phyloP scores from a whole-genome alignment of 2,329 filamentous ascomycete genomes.

The Microascus cirrosus region DNA sequence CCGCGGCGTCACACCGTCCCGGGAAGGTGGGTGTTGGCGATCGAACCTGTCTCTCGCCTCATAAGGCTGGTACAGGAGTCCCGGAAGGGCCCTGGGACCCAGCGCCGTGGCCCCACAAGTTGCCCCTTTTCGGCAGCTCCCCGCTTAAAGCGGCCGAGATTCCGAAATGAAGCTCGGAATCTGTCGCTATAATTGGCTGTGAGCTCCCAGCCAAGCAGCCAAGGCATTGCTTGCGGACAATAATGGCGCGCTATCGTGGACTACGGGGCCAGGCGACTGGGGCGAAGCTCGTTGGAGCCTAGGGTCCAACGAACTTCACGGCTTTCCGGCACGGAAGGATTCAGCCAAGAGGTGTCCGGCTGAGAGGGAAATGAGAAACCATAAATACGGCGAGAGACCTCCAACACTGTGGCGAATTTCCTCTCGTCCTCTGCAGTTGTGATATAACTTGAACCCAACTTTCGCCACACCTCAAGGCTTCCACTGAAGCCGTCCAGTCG shows the following conservation, averaged over 20 bases:
- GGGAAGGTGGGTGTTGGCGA: too few species aligned
- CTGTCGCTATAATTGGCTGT: neutral
- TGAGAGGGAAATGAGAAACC: neutral
- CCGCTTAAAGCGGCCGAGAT: neutral
- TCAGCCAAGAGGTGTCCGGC: neutral
- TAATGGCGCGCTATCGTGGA: neutral
- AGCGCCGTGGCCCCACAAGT: neutral
- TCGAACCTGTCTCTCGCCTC: neutral
- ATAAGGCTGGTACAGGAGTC: neutral
- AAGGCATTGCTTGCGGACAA: neutral
- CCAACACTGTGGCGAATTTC: neutral
- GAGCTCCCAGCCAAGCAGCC: neutral
- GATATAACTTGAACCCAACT: neutral
- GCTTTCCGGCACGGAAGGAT: neutral
- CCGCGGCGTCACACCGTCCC: too few species aligned
- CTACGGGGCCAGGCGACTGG: neutral
- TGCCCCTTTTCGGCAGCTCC: neutral
- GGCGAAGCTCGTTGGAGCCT: neutral
- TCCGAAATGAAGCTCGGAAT: neutral
- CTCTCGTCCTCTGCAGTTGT: neutral
- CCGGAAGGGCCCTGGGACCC: neutral
- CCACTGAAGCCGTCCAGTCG: neutral
- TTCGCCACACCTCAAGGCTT: neutral
- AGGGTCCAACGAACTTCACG: neutral
- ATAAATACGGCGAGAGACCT: neutral